Conservation (phyloP, 148 eudicot genomes). For the Vaccinium corymbosum region DNA sequence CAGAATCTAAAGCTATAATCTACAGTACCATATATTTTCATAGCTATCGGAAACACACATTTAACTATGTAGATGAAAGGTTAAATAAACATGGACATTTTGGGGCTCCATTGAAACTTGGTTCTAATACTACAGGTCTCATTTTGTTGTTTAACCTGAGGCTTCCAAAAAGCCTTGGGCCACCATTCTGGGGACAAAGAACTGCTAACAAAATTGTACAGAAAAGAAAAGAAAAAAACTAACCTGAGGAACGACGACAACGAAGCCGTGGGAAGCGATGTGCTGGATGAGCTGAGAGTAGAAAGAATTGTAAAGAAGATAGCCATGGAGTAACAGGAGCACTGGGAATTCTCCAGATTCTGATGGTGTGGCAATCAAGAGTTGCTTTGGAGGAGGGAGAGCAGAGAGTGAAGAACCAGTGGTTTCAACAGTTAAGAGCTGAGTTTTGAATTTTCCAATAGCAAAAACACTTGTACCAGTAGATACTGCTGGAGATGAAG, state of each 20-base stretch:
- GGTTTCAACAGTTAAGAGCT: constrained; percentile 30
- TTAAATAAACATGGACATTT: too few relatives aligned
- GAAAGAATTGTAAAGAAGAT: constrained; percentile 53
- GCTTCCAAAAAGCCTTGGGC: too few relatives aligned
- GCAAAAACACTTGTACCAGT: constrained; percentile 29
- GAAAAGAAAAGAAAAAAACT: too few relatives aligned
- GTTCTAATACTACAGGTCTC: too few relatives aligned
- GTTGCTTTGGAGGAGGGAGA: constrained; percentile 50
- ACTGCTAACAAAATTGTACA: too few relatives aligned
- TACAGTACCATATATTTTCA: too few relatives aligned
- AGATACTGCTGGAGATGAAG: constrained; percentile 13
- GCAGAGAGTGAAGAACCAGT: not conserved
- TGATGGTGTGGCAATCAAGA: constrained; percentile 47
- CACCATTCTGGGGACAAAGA: too few relatives aligned
- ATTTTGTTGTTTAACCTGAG: too few relatives aligned
- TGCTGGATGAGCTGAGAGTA: constrained; percentile 69
- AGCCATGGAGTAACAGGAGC: constrained; percentile 63
- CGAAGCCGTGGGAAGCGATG: constrained; percentile 77
- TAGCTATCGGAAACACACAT: too few relatives aligned
- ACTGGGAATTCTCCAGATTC: constrained; percentile 47
- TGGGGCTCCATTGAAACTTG: too few relatives aligned
- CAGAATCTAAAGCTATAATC: too few relatives aligned
- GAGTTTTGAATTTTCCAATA: constrained; percentile 35
- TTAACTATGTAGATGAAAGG: too few relatives aligned
- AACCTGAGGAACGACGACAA: constrained; percentile 86